Evolutionary conservation across 331 rosid species (phyloP).

Genomic region (Malus hybrid): DNA sequence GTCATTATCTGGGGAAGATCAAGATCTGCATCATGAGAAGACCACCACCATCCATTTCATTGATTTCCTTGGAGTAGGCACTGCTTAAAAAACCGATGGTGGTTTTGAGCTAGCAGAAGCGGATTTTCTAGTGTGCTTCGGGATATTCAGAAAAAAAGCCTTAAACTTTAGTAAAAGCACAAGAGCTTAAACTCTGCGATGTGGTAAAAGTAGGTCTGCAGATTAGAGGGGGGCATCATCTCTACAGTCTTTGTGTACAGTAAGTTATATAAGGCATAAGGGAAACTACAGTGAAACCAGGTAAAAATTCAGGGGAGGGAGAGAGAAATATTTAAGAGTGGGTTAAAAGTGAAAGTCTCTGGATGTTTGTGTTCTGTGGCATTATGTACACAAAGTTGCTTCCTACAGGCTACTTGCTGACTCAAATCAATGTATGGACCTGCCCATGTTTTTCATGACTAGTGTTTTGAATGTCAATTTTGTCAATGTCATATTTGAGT

Average conservation of each 20-base stretch:
- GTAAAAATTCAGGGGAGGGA: not conserved
- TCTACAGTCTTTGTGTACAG: slow-evolving; percentile 8
- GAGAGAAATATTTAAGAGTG: not conserved
- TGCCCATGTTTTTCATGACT: slow-evolving; percentile 17
- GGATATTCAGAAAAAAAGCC: not conserved
- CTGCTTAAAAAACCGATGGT: slow-evolving; percentile 4
- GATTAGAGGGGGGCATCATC: not conserved
- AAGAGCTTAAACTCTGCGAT: not conserved
- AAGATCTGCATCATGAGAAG: slow-evolving; percentile 4
- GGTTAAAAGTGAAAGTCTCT: slow-evolving; percentile 11
- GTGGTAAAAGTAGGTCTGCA: not conserved
- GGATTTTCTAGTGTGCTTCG: not conserved
- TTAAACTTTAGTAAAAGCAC: not conserved
- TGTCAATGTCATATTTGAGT: slow-evolving; percentile 8
- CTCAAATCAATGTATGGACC: slow-evolving; percentile 14
- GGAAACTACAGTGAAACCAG: not conserved
- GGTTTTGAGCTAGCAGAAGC: not conserved
- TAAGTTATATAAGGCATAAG: not conserved
- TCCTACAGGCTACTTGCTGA: slow-evolving; percentile 11
- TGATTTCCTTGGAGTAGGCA: slow-evolving; percentile 84
- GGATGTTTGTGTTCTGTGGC: slow-evolving; percentile 15
- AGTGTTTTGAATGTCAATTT: not conserved
- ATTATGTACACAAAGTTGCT: slow-evolving; percentile 26
- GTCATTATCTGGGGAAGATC: slow-evolving; percentile 33
- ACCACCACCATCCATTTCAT: slow-evolving; percentile 39